phyloP scores from a whole-genome alignment of 257 asterid species.

The Solanum verrucosum region DNA sequence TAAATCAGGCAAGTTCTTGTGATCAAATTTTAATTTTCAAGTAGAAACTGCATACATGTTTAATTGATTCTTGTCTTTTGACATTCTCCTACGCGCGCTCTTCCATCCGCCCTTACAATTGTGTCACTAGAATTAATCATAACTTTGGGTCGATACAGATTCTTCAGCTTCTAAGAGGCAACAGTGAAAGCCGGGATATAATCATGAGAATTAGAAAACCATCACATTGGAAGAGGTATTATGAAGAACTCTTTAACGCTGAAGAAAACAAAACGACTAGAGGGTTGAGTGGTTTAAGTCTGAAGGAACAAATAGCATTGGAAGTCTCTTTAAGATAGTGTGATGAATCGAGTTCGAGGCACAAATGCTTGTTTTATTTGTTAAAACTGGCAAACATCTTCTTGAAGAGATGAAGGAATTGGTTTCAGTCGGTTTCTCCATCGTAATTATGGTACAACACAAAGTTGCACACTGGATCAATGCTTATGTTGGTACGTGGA shows the following conservation, averaged over 20 bases:
- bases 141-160: conserved; percentile 29
- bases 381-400: neutral
- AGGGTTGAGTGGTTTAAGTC: conserved; percentile 9
- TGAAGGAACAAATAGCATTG: conserved; percentile 16
- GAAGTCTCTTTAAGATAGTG: conserved; percentile 17
- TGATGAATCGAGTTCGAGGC: neutral
- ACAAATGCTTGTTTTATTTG: neutral
- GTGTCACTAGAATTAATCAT: neutral
- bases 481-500: neutral
- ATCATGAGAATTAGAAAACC: conserved; percentile 57
- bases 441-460: neutral
- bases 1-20: conserved; percentile 59
- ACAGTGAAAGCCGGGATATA: conserved; percentile 73
- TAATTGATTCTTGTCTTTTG: neutral
- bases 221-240: conserved; percentile 78
- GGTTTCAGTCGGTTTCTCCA: neutral
- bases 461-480: neutral
- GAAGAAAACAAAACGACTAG: conserved; percentile 35
- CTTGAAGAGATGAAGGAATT: neutral
- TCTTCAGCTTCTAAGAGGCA: conserved; percentile 71
- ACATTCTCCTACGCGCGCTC: neutral
- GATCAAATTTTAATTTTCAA: neutral
- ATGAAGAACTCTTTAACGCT: conserved; percentile 66
- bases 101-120: neutral
- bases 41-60: neutral